Percentiles rank a stretch among this genome's conserved stretches.
Conservation (phyloP, 306 rosid species). For the Dryas alaskensis region DNA sequence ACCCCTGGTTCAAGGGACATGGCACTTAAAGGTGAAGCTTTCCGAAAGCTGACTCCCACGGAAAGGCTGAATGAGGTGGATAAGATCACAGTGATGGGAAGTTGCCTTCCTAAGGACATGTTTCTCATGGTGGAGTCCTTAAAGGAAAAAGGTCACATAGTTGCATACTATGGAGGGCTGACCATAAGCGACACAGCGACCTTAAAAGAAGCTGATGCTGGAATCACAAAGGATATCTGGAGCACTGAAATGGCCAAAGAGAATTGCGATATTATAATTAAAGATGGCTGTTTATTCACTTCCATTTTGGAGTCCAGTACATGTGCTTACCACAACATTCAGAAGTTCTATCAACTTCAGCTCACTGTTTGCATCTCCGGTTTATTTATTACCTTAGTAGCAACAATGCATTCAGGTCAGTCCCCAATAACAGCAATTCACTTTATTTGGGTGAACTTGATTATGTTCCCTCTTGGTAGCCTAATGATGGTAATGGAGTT, state of each 20-base stretch:
- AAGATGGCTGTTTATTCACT: conserved; percentile 22
- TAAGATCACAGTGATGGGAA: conserved; percentile 38
- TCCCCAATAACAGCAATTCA: conserved; percentile 50
- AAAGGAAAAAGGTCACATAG: conserved; percentile 38
- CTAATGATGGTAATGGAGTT: conserved; percentile 56
- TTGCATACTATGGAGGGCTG: conserved; percentile 51
- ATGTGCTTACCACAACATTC: conserved; percentile 44
- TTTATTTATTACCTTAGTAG: conserved; percentile 30
- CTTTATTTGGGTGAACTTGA: conserved; percentile 55
- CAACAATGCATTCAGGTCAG: conserved; percentile 45
- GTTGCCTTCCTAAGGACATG: conserved; percentile 42
- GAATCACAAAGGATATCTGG: conserved; percentile 21
- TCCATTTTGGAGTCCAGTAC: conserved; percentile 33
- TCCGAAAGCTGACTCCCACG: conserved; percentile 22
- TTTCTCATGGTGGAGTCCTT: conserved; percentile 34
- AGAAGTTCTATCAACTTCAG: conserved; percentile 55
- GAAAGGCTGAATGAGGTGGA: conserved; percentile 24
- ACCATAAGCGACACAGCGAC: conserved; percentile 26
- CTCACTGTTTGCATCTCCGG: conserved; percentile 48
- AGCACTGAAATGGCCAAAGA: conserved; percentile 24
- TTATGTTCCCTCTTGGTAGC: conserved; percentile 44
- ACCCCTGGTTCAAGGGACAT: not conserved
- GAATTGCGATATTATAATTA: conserved; percentile 29
- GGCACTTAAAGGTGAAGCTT: conserved; percentile 30
- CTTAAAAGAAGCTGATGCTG: conserved; percentile 51